These are phyloP conservation scores for Apophysomyces variabilis DNA, from an alignment of 371 early-diverging fungal species.

Conservation along the genomic window DNA sequence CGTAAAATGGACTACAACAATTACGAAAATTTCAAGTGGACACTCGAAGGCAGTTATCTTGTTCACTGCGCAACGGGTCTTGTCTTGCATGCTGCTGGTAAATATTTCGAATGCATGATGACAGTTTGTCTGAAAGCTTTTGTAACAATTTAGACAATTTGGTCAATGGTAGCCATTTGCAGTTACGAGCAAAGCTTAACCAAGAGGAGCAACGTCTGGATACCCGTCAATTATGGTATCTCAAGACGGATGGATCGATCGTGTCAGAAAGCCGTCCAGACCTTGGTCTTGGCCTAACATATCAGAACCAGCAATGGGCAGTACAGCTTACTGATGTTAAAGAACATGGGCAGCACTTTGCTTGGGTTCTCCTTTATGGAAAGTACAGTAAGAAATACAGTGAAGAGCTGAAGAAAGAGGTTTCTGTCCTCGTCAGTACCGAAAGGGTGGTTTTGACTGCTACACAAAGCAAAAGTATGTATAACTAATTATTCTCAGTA, in stretches of 20 bases:
- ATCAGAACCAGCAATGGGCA: constrained; percentile 25
- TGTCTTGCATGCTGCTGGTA: constrained; percentile 43
- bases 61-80: constrained; percentile 51
- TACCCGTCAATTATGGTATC: constrained; percentile 38
- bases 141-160: constrained; percentile 22
- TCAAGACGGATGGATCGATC: constrained; percentile 46
- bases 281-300: constrained; percentile 34
- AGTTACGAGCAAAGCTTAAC: constrained; percentile 25
- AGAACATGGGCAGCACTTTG: constrained; percentile 27
- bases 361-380: constrained; percentile 45
- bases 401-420: constrained; percentile 35
- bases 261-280: constrained; percentile 27
- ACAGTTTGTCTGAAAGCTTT: constrained; percentile 8
- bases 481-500: not conserved
- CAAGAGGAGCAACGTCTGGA: constrained; percentile 22
- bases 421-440: constrained; percentile 32
- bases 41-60: constrained; percentile 47
- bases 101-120: not conserved
- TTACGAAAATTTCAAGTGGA: constrained; percentile 43
- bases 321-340: constrained; percentile 34
- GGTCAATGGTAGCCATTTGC: constrained; percentile 29
- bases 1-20: constrained; percentile 19
- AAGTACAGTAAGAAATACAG: constrained; percentile 30
- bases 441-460: constrained; percentile 34
- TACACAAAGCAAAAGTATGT: constrained; percentile 10